Base-by-base conservation (phyloP, 768 basidiomycete species). In the Lyophyllum shimeji region DNA sequence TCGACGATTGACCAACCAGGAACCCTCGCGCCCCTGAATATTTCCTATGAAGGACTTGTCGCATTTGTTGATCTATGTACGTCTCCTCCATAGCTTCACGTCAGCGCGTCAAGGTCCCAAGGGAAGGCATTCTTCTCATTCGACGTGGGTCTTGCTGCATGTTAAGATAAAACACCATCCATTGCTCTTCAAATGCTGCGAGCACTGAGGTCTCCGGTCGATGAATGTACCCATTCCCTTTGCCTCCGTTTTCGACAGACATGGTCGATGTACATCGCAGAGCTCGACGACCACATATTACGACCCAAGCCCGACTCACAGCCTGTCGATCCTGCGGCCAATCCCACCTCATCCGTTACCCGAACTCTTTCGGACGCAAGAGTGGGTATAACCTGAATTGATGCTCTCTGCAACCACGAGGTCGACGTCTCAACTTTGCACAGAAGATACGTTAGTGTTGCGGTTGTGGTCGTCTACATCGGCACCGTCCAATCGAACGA, bases 371-470 rank as follows among this genome's bases (percentile, higher is more conserved):
- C 43, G 31, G 18, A 56, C 48, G 40, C 58, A 57, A 40, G 58
- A 64, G 63, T 61, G 56, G 7, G 46, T 34, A 31, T 18, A 43
- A 25, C 29, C 42, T 23, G 31, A 20, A 37, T 21, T 23, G 21
- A 49, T 46, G 12, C 13, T 23, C 13, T 2, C 18, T n/a, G 11
- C 11, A 17, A 7, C 7, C 31, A 23, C 13, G 9, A 33, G 23
- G 34, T 34, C 44, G 24, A 46, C 23, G 29, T 9, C 29, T 29
- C 29, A 29, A n/a, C 7, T 7, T 45, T 15, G 25, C 7, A 53
- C 27, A 59, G 43, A 58, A 80, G 77, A 62, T 82, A 79, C 63
- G 67, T 83, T 53, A 74, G 79, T 43, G 76, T 79, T 45, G 71
- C 73, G n/a, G 75, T 72, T 7, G 72, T 80, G 48, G 67, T 72